Base-by-base conservation (phyloP, 306 rosid genomes). In the Corylus americana region DNA sequence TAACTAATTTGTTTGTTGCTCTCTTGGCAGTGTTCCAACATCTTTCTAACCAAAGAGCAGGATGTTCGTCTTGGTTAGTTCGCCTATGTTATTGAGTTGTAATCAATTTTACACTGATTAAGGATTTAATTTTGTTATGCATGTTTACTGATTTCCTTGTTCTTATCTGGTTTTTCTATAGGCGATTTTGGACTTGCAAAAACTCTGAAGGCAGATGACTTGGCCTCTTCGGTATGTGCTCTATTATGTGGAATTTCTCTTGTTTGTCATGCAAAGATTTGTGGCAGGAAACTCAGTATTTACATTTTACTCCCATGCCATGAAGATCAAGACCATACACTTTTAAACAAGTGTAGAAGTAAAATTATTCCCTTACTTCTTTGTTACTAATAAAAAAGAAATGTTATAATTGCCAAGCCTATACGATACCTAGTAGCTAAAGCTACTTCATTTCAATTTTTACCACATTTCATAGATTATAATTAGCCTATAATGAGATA, bases 121-220 rank as follows among this genome's bases (percentile, higher is more conserved):
- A 22, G 2, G 53, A 39, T 1, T 47, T 45, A 57, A 14, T 75
- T 74, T 39, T 54, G 50, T 51, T 82, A 31, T 27, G 37, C 74
- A 61, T 77, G 76, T 64, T 44, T 83, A 35, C 69, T 87, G 78
- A 83, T 59, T 64, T 69, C 42, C 77, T 82, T 74, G 77, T 81
- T 78, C 42, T 76, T 78, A 74, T 71, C 59, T 80, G 78, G 44
- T 74, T 48, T 5, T 78, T 71, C 47, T 84, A 8, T 59, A 96
- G 99, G 99, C 72, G 98, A 96, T 80, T 96, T 96, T 78, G 99
- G 99, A 78, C 97, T 96, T 37, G 99, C 99, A 55, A 96, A 96
- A 88, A 96, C 99, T 57, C 86, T 96, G 78, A 96, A 93, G 85
- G 96, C 94, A 48, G 98, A 96, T 76, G 99, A 96, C 83, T 87